A percentile compares a stretch with the other conserved stretches of the same genome.
Evolutionary conservation across 257 asterid genomes (phyloP).

Genomic region (Penstemon eatonii): DNA sequence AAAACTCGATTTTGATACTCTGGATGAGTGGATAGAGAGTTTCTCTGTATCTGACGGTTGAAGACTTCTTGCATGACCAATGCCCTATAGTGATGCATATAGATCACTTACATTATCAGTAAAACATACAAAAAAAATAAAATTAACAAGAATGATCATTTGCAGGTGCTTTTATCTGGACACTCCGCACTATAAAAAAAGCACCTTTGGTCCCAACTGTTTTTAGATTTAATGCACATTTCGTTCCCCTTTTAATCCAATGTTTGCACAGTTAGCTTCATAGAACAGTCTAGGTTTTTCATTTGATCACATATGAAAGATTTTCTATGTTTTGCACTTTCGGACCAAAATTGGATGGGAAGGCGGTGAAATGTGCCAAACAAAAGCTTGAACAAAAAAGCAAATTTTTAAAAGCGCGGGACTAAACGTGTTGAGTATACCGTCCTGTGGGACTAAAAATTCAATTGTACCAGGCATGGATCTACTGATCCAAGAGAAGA

Average conservation of each 20-base stretch:
- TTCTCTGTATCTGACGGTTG: slow-evolving; percentile 68
- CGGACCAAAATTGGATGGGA: not conserved
- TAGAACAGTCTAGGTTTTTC: too few relatives aligned
- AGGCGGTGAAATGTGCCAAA: not conserved
- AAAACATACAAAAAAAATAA: slow-evolving; percentile 10
- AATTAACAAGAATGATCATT: slow-evolving; percentile 6
- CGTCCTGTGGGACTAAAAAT: too few relatives aligned
- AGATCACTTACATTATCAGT: slow-evolving; percentile 13
- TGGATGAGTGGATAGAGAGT: slow-evolving; percentile 80
- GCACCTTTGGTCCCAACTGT: too few relatives aligned
- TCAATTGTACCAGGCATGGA: not conserved
- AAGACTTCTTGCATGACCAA: slow-evolving; percentile 51
- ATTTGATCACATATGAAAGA: too few relatives aligned
- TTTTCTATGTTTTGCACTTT: too few relatives aligned
- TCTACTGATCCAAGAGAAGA: slow-evolving; percentile 3
- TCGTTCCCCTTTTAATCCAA: too few relatives aligned
- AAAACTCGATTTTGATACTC: slow-evolving; percentile 68
- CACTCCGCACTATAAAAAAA: too few relatives aligned
- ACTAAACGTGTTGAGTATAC: too few relatives aligned
- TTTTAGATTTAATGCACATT: too few relatives aligned
- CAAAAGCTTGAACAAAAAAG: not conserved
- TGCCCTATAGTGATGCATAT: slow-evolving; percentile 49
- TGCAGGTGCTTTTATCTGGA: not conserved
- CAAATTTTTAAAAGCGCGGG: too few relatives aligned
- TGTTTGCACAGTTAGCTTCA: too few relatives aligned